Conservation (phyloP, 768 basidiomycete species). For the Suillus brevipes region DNA sequence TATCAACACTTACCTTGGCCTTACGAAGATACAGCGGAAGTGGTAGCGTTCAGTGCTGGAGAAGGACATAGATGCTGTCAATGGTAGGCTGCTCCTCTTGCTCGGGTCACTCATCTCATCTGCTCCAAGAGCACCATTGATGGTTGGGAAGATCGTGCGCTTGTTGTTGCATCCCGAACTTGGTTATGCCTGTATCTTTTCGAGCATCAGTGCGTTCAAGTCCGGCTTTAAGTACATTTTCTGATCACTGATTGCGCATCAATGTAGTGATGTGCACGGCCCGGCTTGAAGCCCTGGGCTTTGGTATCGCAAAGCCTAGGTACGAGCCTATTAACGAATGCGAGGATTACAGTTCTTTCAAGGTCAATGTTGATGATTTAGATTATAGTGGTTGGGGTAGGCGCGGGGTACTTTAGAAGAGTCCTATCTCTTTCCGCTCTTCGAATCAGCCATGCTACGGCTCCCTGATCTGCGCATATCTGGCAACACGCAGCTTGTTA, state of each 20-base stretch:
- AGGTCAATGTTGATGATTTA: constrained; percentile 32
- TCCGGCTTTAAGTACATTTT: too few relatives aligned
- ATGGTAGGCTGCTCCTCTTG: constrained; percentile 51
- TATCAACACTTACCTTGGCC: constrained; percentile 96
- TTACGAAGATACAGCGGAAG: constrained; percentile 96
- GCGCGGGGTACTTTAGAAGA: not conserved
- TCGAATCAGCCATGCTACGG: not conserved
- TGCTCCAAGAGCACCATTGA: constrained; percentile 34
- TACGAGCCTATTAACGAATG: constrained; percentile 46
- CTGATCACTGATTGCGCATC: too few relatives aligned
- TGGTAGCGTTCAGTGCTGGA: constrained; percentile 97
- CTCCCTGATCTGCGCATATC: not conserved
- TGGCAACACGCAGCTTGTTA: not conserved
- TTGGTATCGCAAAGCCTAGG: too few relatives aligned
- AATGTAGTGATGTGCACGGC: too few relatives aligned
- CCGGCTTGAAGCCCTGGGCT: too few relatives aligned
- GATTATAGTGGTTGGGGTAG: too few relatives aligned
- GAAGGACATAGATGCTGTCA: constrained; percentile 98
- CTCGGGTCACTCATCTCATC: not conserved
- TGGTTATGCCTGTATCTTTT: too few relatives aligned
- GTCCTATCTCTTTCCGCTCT: not conserved
- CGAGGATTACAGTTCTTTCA: constrained; percentile 34
- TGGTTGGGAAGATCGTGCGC: too few relatives aligned
- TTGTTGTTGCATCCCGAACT: too few relatives aligned
- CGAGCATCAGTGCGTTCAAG: too few relatives aligned